Conservation (phyloP, 768 basidiomycete species). For the Thelephora aurantiotincta region DNA sequence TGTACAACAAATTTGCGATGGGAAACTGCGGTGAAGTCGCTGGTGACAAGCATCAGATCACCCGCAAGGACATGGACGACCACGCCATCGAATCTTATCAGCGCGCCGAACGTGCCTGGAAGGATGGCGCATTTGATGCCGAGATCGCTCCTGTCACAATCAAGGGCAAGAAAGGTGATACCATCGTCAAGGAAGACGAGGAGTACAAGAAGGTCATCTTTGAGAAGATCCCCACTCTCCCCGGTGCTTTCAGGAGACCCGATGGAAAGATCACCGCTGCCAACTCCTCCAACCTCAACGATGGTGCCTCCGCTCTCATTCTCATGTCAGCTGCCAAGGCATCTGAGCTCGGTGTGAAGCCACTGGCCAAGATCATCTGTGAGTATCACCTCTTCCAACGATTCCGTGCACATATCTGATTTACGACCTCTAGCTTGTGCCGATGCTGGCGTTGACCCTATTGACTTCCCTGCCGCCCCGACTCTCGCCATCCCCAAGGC, state of each 20-base stretch:
- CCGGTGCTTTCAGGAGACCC: slow-evolving; percentile 77
- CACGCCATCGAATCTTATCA: slow-evolving; percentile 93
- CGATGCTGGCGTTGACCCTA: slow-evolving; percentile 91
- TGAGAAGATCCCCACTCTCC: slow-evolving; percentile 83
- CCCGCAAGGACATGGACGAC: slow-evolving; percentile 76
- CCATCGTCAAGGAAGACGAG: slow-evolving; percentile 84
- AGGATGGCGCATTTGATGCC: slow-evolving; percentile 65
- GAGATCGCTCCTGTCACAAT: slow-evolving; percentile 87
- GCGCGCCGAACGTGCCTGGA: slow-evolving; percentile 88
- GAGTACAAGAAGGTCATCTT: slow-evolving; percentile 95
- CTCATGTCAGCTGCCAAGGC: slow-evolving; percentile 92
- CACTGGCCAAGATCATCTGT: slow-evolving; percentile 90
- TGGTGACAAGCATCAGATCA: slow-evolving; percentile 70
- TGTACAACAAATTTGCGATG: slow-evolving; percentile 97
- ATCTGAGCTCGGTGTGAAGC: slow-evolving; percentile 78
- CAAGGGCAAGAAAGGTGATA: slow-evolving; percentile 90
- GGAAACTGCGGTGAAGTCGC: slow-evolving; percentile 90
- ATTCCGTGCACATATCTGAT: slow-evolving; percentile 1
- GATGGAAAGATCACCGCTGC: slow-evolving; percentile 90
- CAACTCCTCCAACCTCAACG: slow-evolving; percentile 90
- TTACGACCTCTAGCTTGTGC: slow-evolving; percentile 61
- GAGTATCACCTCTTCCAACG: slow-evolving; percentile 19
- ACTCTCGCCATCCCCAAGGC: slow-evolving; percentile 85
- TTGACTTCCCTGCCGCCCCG: slow-evolving; percentile 94
- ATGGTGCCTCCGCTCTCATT: slow-evolving; percentile 92